Conservation (phyloP, 306 rosid genomes). For the Vigna angularis region DNA sequence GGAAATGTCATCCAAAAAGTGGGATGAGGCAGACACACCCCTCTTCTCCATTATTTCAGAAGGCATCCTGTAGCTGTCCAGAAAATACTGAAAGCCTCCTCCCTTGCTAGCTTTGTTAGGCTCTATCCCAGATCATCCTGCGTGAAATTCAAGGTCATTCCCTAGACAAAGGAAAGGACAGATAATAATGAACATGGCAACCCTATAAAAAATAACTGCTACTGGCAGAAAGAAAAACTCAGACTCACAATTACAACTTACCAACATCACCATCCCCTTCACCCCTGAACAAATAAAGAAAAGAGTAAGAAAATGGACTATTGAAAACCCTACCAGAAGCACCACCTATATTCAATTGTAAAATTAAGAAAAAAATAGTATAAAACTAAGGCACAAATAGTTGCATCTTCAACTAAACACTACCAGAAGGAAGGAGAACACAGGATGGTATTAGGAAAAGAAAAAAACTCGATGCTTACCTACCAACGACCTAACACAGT, state of each 20-base stretch:
- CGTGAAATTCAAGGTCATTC: constrained; percentile 41
- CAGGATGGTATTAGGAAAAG: constrained; percentile 29
- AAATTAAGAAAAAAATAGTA: constrained; percentile 27
- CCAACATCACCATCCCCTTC: constrained; percentile 5
- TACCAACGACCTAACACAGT: constrained; percentile 65
- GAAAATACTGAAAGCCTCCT: constrained; percentile 41
- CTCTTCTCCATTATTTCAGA: constrained; percentile 74
- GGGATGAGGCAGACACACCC: constrained; percentile 68
- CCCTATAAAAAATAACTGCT: constrained; percentile 23
- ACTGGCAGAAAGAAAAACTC: constrained; percentile 25
- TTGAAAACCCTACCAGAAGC: constrained; percentile 26
- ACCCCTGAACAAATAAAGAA: not conserved
- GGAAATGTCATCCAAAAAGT: constrained; percentile 63
- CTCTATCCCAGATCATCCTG: constrained; percentile 54
- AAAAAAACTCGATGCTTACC: constrained; percentile 57
- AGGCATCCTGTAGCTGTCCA: constrained; percentile 70
- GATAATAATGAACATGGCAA: constrained; percentile 26
- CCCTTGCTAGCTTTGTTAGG: constrained; percentile 42
- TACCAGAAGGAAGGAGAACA: constrained; percentile 30
- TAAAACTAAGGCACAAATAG: constrained; percentile 37
- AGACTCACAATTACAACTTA: constrained; percentile 16
- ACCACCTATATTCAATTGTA: constrained; percentile 17
- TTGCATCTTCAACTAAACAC: constrained; percentile 45
- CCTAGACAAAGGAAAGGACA: constrained; percentile 32
- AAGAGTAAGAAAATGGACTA: not conserved